phyloP scores from a whole-genome alignment of 2,329 filamentous ascomycete species.

The Cytospora chrysosperma region DNA sequence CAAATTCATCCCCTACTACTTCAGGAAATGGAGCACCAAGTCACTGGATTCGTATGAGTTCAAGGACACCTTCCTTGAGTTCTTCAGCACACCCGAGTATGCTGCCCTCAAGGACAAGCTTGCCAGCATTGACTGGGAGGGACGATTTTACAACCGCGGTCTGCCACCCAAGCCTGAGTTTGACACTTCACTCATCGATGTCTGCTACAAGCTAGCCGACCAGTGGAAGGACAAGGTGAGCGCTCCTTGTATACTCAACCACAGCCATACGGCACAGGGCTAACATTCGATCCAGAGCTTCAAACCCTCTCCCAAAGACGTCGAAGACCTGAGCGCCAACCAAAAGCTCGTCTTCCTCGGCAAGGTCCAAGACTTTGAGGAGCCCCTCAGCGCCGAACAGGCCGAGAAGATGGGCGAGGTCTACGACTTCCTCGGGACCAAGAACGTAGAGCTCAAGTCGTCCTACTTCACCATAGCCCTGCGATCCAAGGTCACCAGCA shows the following conservation, averaged over 20 bases:
- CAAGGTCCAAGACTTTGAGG: constrained; percentile 65
- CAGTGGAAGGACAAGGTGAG: constrained; percentile 69
- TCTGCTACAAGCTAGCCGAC: constrained; percentile 77
- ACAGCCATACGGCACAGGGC: background rate
- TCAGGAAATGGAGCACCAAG: constrained; percentile 78
- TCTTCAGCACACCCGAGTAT: constrained; percentile 70
- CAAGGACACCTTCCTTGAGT: constrained; percentile 81
- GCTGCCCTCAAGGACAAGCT: constrained; percentile 63
- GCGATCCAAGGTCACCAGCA: constrained; percentile 65
- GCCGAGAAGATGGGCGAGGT: constrained; percentile 70
- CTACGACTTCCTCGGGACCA: constrained; percentile 71
- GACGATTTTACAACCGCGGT: constrained; percentile 84
- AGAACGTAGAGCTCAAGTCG: constrained; percentile 83
- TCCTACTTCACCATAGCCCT: constrained; percentile 81
- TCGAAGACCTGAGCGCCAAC: constrained; percentile 75
- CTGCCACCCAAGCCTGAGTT: constrained; percentile 88
- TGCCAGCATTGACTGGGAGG: constrained; percentile 80
- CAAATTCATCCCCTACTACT: constrained; percentile 94
- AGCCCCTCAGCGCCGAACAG: constrained; percentile 62
- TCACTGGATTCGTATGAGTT: constrained; percentile 94
- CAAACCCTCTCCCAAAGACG: constrained; percentile 65
- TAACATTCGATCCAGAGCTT: constrained; percentile 45
- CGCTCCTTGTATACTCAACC: no score
- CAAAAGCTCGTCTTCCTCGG: constrained; percentile 92
- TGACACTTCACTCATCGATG: constrained; percentile 82